Percentiles rank a stretch among this genome's conserved stretches.
These are phyloP conservation scores for Coffea eugenioides DNA, from an alignment of 257 asterid genomes.

Conservation along the genomic window DNA sequence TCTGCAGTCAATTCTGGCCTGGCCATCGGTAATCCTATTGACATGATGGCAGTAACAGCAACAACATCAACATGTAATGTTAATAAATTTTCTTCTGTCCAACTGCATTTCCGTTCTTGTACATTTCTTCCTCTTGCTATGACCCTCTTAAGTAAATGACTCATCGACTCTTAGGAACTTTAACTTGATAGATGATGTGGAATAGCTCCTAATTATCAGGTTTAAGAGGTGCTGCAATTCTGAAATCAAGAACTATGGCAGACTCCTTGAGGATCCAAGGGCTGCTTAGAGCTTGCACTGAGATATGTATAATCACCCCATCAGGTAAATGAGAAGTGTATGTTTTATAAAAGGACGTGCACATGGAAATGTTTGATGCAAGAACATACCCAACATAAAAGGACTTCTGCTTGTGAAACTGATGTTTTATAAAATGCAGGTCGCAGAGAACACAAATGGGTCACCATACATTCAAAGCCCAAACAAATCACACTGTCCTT, in stretches of 20 bases:
- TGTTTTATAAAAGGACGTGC: background rate
- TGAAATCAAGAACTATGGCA: slow-evolving; percentile 48
- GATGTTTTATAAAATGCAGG: slow-evolving; percentile 31
- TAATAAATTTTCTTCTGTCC: background rate
- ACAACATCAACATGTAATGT: slow-evolving; percentile 62
- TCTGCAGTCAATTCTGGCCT: slow-evolving; percentile 62
- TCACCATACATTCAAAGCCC: slow-evolving; percentile 41
- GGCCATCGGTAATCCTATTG: slow-evolving; percentile 55
- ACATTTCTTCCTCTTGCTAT: background rate
- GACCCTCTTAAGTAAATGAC: background rate
- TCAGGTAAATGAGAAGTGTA: slow-evolving; percentile 39
- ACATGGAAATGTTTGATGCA: background rate
- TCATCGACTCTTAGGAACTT: background rate
- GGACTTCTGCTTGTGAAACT: background rate
- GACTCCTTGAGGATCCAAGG: slow-evolving; percentile 40
- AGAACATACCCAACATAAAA: background rate
- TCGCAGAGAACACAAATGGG: slow-evolving; percentile 42
- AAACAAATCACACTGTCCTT: slow-evolving; percentile 40
- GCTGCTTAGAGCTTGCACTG: slow-evolving; percentile 41
- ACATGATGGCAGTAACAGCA: slow-evolving; percentile 62
- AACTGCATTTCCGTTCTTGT: background rate
- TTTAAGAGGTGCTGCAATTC: slow-evolving; percentile 56
- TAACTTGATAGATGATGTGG: background rate
- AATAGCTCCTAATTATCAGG: slow-evolving; percentile 33
- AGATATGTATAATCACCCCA: slow-evolving; percentile 52